phyloP scores from a whole-genome alignment of 139 green algal species.

The Pedinophyceae sp. region DNA sequence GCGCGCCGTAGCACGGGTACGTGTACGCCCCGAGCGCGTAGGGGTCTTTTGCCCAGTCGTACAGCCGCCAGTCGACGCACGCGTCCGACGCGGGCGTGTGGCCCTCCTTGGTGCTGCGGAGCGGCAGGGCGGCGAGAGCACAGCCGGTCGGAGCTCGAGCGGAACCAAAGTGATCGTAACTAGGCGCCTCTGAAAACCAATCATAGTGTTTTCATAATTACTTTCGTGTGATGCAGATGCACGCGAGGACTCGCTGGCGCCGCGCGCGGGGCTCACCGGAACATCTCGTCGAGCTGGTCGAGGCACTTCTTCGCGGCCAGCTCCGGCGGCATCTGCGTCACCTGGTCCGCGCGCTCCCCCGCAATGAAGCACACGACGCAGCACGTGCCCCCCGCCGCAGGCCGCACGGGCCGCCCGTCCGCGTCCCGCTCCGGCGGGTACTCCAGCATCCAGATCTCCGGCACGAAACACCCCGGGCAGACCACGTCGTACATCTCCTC shows the following conservation, averaged over 20 bases:
- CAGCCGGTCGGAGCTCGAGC: too few species aligned
- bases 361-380: not conserved
- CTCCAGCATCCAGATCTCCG: slow-evolving; percentile 1
- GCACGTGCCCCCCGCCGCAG: not conserved
- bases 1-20: not conserved
- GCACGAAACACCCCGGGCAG: not conserved
- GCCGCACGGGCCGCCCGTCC: not conserved
- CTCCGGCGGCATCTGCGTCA: not conserved
- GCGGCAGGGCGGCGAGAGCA: too few species aligned
- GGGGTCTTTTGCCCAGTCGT: slow-evolving; percentile 5
- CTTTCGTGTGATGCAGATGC: too few species aligned
- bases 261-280: not conserved
- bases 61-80: not conserved
- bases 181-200: not conserved
- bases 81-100: not conserved
- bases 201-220: too few species aligned
- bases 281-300: slow-evolving; percentile 8
- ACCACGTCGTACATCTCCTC: slow-evolving; percentile 2
- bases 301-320: not conserved
- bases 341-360: slow-evolving; percentile 1
- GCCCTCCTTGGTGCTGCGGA: too few species aligned
- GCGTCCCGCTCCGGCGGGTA: not conserved
- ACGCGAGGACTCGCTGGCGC: too few species aligned
- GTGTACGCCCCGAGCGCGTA: slow-evolving; percentile 2
- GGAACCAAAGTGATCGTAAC: too few species aligned